Evolutionary conservation across 2,329 filamentous ascomycete genomes (phyloP).

Genomic region (Apiospora rasikravindrae): DNA sequence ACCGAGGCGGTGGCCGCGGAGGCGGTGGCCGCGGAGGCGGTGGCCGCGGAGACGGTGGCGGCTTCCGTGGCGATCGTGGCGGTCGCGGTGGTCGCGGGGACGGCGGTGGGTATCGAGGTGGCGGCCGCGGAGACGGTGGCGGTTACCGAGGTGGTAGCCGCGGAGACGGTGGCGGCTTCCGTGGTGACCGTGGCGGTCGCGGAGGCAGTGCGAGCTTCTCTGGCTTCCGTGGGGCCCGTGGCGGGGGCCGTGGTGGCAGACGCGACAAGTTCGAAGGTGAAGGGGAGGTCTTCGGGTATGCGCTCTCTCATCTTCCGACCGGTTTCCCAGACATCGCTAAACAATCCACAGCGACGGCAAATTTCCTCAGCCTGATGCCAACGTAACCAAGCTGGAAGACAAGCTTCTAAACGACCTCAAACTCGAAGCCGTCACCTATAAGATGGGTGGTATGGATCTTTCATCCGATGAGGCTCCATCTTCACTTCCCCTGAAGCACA

Average conservation of each 20-base stretch:
- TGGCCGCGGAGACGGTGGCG: constrained; percentile 18
- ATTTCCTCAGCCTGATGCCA: constrained; percentile 35
- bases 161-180: constrained; percentile 32
- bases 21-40: constrained; percentile 16
- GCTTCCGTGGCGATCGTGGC: constrained; percentile 8
- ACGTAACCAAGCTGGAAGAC: constrained; percentile 47
- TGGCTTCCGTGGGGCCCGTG: constrained; percentile 22
- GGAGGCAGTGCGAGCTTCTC: constrained; percentile 18
- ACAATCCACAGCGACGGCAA: constrained; percentile 17
- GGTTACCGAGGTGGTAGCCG: constrained; percentile 24
- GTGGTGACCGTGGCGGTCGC: constrained; percentile 27
- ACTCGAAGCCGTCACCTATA: constrained; percentile 37
- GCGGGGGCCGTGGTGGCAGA: constrained; percentile 25
- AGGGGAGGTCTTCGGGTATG: constrained; percentile 21
- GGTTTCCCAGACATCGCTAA: background rate
- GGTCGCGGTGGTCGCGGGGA: constrained; percentile 22
- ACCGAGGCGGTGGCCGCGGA: constrained; percentile 21
- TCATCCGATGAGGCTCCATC: constrained; percentile 15
- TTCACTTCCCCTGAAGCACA: constrained; percentile 25
- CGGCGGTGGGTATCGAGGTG: constrained; percentile 24
- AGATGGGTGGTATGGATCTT: constrained; percentile 44
- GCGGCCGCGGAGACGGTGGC: constrained; percentile 29
- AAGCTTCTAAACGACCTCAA: constrained; percentile 42
- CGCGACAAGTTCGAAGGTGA: constrained; percentile 33
- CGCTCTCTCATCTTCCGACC: background rate